Evolutionary conservation across 768 basidiomycete genomes (phyloP), one percentile per base, ranked within the genome.

Genomic region (Phlegmacium glaucopus): DNA sequence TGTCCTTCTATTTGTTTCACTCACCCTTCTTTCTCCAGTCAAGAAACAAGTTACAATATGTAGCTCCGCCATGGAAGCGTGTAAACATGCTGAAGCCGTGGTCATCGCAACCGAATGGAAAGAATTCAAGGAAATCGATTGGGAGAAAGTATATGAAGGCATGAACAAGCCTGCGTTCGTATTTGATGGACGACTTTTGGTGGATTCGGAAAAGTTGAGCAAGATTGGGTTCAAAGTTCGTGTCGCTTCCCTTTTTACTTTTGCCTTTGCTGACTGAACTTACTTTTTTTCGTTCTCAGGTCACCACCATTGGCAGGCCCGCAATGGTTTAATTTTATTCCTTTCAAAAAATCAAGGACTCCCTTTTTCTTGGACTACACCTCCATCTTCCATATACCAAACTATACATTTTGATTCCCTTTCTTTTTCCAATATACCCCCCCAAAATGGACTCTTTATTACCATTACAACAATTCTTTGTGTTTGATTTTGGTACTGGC

Each of bases 111-210:
- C 96, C 3, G 95, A 95, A 69, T 96, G 94, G 95, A 90, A 87
- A 66, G 94, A 97, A 70, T 99, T 99, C 81, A 79, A 79, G 61
- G 79, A 85, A 32, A 88, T 99, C 54, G 84, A 94, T 69, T 99
- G 96, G 96, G 65, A 80, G 57, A 71, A 72, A 29, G 87, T 97
- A 35, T 96, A 97, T 71, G 66, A 72, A 42, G 70, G 76, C 60
- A 97, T 97, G 92, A 89, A 87, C 61, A 96, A 98, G 76, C 96
- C 96, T n/a, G 95, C 96, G 4, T 98, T 96, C 62, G 78, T 99
- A 54, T 97, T 97, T 60, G 95, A 98, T 63, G 94, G 94, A 4
- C 81, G 94, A 27, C 72, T 96, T 51, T 77, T 97, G 60, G 77
- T 97, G 37, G 89, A 98, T 61, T 82, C 80, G 9, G 82, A 83